Evolutionary conservation across 305 asterid genomes (phyloP), one percentile per base, ranked within the genome.

Genomic region (Plantago coronopus): DNA sequence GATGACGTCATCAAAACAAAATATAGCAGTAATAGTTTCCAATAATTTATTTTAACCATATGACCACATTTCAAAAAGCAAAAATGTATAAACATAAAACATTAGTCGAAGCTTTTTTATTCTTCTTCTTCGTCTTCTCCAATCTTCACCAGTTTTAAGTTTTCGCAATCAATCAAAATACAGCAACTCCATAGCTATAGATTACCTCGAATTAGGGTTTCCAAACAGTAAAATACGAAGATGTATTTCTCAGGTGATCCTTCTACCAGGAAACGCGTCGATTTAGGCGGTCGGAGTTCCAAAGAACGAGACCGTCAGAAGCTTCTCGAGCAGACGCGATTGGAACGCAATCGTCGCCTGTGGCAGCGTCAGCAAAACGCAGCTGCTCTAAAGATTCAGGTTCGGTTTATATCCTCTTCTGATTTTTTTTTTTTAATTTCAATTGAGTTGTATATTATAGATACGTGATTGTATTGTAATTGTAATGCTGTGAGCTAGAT

Each of bases 241-340:
- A 91, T 91, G 98, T 91, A 83, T 74, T 91, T 91, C 85, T 56
- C 86, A 10, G 96, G 98, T 51, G 96, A 91, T 84, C 84, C 96
- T 46, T 79, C 96, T 46, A 80, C 79, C 59, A 72, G 93, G 47
- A 91, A 86, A 64, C 95, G 98, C 66, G 98, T 91, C 65, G 95
- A 91, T 88, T 91, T 91, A 63, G 95, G 98, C 42, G 98, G 98
- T 46, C 93, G 98, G 71, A 91, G 98, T 74, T 84, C 98, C 66
- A 91, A 86, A 71, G 95, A 91, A 78, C 79, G 95, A 60, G 98
- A 91, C 86, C 79, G 90, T 21, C 83, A 91, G 79, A 91, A 88
- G 80, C 95, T 88, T 69, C 78, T 91, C 3, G 96, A 91, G 63
- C 91, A 91, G 73, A 81, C 95, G 66, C 83, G 94, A 67, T 77